phyloP scores from a whole-genome alignment of 2,329 filamentous ascomycete species.

The Dryadomyces quercus-mongolicae region DNA sequence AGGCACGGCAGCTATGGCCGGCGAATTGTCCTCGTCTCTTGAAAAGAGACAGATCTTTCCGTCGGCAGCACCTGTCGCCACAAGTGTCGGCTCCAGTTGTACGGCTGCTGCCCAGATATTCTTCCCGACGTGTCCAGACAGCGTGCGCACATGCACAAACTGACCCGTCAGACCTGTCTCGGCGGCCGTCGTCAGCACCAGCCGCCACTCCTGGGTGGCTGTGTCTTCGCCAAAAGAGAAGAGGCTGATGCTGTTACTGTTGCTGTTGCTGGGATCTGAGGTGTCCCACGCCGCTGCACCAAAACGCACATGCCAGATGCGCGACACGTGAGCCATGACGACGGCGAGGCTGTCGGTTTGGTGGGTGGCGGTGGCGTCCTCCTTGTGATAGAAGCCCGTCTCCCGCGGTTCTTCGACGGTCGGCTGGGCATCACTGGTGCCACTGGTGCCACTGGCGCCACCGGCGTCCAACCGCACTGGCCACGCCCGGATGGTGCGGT shows the following conservation, averaged over 20 bases:
- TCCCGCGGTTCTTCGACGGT: constrained; percentile 26
- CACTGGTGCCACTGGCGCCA: no score
- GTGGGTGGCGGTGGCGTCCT: no score
- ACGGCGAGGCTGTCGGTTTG: constrained; percentile 43
- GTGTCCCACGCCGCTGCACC: constrained; percentile 1
- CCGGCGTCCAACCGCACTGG: constrained; percentile 14
- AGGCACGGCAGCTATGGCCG: background rate
- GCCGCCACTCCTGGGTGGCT: constrained; percentile 59
- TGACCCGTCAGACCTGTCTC: background rate
- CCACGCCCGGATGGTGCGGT: constrained; percentile 83
- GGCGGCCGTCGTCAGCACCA: constrained; percentile 24
- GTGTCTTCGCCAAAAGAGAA: constrained; percentile 81
- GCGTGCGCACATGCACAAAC: constrained; percentile 41
- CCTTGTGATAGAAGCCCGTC: constrained; percentile 57
- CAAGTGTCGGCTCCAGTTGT: constrained; percentile 19
- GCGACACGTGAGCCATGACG: constrained; percentile 74
- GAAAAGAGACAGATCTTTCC: constrained; percentile 47
- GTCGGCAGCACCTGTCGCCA: constrained; percentile 79
- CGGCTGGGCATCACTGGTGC: no score
- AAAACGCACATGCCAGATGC: constrained; percentile 82
- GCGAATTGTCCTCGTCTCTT: background rate
- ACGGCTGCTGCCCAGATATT: constrained; percentile 72
- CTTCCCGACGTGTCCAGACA: constrained; percentile 67
- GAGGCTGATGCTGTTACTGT: constrained; percentile 26
- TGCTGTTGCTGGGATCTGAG: no score